Conservation (phyloP, 2,329 filamentous ascomycete species). For the Ophiocordyceps camponoti-saundersi region DNA sequence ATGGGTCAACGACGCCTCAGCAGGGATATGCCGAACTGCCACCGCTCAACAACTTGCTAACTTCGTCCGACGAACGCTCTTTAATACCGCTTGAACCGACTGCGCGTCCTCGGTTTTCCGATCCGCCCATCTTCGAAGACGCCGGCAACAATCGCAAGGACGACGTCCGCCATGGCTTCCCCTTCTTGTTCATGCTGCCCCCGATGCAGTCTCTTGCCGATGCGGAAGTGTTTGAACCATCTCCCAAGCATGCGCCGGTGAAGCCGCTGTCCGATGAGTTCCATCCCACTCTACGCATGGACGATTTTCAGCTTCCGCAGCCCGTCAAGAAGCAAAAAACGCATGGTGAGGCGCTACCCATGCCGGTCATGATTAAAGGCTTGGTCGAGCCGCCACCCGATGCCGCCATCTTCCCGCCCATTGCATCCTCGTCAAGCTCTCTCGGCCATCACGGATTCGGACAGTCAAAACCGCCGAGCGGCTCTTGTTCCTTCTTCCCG, state of each 20-base stretch:
- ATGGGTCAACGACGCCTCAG: constrained; percentile 33
- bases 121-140: neutral
- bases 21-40: constrained; percentile 34
- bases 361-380: constrained; percentile 49
- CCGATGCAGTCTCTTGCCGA: neutral
- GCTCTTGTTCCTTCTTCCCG: constrained; percentile 20
- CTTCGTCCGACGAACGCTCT: constrained; percentile 23
- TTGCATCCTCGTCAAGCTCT: constrained; percentile 29
- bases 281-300: constrained; percentile 7
- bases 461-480: constrained; percentile 23
- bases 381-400: constrained; percentile 44
- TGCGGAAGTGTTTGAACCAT: neutral
- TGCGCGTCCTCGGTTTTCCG: constrained; percentile 15
- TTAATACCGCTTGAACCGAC: constrained; percentile 37
- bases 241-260: neutral
- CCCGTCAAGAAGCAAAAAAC: constrained; percentile 49
- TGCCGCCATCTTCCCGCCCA: constrained; percentile 45
- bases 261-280: constrained; percentile 8
- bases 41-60: constrained; percentile 29
- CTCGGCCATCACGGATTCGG: constrained; percentile 30
- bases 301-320: constrained; percentile 47
- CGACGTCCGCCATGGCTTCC: neutral
- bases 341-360: constrained; percentile 29
- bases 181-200: too few species aligned
- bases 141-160: neutral